Conservation (phyloP, 2,329 filamentous ascomycete species). For the Pestalotiopsis sp. region DNA sequence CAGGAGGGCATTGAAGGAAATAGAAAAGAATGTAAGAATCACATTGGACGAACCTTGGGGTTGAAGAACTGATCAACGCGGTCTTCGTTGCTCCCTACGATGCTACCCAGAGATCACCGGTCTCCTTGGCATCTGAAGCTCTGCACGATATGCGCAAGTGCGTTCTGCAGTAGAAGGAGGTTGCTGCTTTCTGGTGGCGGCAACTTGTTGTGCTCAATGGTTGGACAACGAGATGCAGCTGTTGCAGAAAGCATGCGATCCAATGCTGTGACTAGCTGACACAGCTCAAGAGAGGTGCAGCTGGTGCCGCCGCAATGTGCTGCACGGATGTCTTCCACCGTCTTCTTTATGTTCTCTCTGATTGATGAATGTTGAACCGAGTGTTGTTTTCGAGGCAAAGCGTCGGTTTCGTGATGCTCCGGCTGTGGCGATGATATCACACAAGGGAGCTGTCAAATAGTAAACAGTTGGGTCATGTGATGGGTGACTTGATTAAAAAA, state of each 20-base stretch:
- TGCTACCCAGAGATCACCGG: not conserved
- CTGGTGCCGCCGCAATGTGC: not conserved
- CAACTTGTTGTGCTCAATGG: not conserved
- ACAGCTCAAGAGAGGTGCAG: not conserved
- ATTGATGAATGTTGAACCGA: not conserved
- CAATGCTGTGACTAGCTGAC: not conserved
- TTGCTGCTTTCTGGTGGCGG: not conserved
- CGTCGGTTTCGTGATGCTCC: not conserved
- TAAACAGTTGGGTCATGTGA: not conserved
- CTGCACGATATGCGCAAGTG: not conserved
- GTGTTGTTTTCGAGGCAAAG: not conserved
- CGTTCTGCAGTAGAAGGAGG: not conserved
- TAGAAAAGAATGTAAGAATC: not conserved
- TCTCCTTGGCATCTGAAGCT: not conserved
- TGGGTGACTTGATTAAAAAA: not conserved
- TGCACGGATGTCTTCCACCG: not conserved
- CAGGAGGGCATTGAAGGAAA: not conserved
- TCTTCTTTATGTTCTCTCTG: not conserved
- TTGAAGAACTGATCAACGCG: not conserved
- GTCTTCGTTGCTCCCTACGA: not conserved
- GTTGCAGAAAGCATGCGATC: conserved; percentile 1
- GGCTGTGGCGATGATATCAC: not conserved
- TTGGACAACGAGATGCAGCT: not conserved
- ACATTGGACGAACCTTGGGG: not conserved
- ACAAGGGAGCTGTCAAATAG: not conserved